Evolutionary conservation across 768 basidiomycete genomes (phyloP).

Genomic region (Plicaturopsis crispa): DNA sequence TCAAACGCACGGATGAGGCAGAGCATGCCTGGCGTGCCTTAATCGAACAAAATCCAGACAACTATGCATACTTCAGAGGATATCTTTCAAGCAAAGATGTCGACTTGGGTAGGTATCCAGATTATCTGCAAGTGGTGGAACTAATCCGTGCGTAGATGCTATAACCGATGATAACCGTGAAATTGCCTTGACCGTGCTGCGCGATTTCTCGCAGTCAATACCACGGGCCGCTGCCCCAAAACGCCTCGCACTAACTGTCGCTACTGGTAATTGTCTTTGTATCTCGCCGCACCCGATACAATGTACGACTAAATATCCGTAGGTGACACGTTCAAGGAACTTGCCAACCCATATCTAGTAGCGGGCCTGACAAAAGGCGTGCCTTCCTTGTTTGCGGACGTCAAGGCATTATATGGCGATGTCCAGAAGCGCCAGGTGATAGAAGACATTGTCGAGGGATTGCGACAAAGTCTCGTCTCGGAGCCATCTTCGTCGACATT

Average conservation of each 20-base stretch:
- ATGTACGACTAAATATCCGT: conserved; percentile 1
- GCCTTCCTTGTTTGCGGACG: conserved; percentile 87
- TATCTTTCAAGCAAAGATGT: conserved; percentile 62
- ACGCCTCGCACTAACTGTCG: conserved; percentile 65
- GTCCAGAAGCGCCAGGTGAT: conserved; percentile 57
- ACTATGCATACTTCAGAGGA: conserved; percentile 70
- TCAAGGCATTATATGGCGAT: conserved; percentile 78
- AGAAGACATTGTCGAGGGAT: conserved; percentile 57
- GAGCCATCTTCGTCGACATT: conserved; percentile 17
- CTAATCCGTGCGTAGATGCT: conserved; percentile 20
- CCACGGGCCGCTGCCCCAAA: conserved; percentile 66
- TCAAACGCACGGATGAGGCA: conserved; percentile 57
- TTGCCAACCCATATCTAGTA: conserved; percentile 61
- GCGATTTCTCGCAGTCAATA: conserved; percentile 50
- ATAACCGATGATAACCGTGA: conserved; percentile 41
- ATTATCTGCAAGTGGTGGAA: not conserved
- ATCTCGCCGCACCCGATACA: not conserved
- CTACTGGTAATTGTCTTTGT: conserved; percentile 32
- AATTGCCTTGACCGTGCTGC: conserved; percentile 50
- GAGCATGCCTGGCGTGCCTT: conserved; percentile 75
- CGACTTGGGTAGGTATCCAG: conserved; percentile 44
- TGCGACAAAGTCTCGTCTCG: conserved; percentile 27
- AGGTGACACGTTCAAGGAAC: conserved; percentile 63
- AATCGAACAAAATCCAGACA: conserved; percentile 82
- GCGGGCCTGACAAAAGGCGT: conserved; percentile 75